Evolutionary conservation across 257 asterid genomes (phyloP).

Genomic region (Cordia subcordata): DNA sequence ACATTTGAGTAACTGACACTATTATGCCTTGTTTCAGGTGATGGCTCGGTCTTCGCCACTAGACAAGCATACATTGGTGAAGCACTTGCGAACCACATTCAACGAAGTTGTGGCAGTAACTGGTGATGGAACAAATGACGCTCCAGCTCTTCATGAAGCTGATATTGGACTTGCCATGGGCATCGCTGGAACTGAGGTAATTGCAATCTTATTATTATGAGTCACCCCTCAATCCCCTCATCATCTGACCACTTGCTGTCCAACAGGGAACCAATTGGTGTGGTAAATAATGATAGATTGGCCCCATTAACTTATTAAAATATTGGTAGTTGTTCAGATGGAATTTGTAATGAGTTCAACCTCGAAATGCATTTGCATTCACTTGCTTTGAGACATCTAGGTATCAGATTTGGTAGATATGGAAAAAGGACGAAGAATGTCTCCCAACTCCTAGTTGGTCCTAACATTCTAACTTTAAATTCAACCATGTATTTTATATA

Average conservation of each 20-base stretch:
- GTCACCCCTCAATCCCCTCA: too few species aligned
- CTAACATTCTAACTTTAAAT: too few species aligned
- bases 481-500: too few species aligned
- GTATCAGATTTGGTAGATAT: too few species aligned
- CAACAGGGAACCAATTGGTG: background rate
- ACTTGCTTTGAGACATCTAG: too few species aligned
- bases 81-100: constrained; percentile 75
- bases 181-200: constrained; percentile 94
- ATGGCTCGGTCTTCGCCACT: constrained; percentile 98
- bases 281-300: background rate
- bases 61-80: constrained; percentile 87
- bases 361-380: background rate
- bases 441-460: too few species aligned
- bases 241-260: background rate
- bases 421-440: too few species aligned
- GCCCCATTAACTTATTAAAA: background rate
- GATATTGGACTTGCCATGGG: constrained; percentile 99
- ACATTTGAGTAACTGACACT: background rate
- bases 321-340: too few species aligned
- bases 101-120: constrained; percentile 96
- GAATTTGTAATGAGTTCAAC: background rate
- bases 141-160: constrained; percentile 98
- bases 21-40: constrained; percentile 33
- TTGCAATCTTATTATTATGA: too few species aligned
- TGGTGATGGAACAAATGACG: constrained; percentile 97